phyloP scores from a whole-genome alignment of 371 early-diverging fungal genomes.

The Capillidium heterosporum region DNA sequence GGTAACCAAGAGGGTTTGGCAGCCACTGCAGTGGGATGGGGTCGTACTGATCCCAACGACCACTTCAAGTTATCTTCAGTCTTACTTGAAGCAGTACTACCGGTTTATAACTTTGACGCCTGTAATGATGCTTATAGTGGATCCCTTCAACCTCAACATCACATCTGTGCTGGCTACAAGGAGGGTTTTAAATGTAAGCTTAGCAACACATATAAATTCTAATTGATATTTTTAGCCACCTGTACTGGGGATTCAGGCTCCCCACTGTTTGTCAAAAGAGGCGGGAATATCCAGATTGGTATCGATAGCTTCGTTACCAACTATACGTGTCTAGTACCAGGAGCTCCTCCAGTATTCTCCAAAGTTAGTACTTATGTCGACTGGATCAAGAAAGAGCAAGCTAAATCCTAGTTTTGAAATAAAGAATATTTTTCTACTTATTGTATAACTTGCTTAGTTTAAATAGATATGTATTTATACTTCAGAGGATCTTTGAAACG shows the following conservation, averaged over 20 bases:
- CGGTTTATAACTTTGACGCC: background rate
- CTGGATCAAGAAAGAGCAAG: too few species aligned
- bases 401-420: too few species aligned
- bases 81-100: background rate
- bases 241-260: background rate
- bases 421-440: too few species aligned
- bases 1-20: background rate
- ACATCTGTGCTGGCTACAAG: background rate
- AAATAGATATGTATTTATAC: too few species aligned
- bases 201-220: background rate
- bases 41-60: background rate
- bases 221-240: background rate
- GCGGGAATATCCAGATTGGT: background rate
- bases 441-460: too few species aligned
- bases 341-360: background rate
- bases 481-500: too few species aligned
- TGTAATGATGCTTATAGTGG: background rate
- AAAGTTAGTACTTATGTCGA: background rate
- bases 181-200: background rate
- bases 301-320: background rate
- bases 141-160: background rate
- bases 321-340: background rate
- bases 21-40: background rate
- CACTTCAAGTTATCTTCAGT: background rate
- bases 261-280: background rate